A percentile compares a stretch with the other conserved stretches of the same genome.
phyloP scores from a whole-genome alignment of 139 green algal genomes.

The Tetraselmis striata region DNA sequence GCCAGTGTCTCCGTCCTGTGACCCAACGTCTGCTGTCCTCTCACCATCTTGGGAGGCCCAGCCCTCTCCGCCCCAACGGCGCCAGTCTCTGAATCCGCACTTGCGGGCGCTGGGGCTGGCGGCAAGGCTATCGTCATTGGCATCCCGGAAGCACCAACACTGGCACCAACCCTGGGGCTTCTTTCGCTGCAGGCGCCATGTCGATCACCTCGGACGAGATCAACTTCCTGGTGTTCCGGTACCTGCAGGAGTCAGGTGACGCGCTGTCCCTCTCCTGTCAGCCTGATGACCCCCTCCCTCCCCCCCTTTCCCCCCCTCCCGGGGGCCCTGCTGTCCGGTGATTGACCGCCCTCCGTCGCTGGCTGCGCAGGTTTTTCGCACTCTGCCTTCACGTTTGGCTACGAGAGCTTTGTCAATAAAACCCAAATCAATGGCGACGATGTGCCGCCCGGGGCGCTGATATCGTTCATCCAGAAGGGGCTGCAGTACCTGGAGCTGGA shows the following conservation, averaged over 20 bases:
- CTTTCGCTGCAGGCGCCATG: constrained; percentile 43
- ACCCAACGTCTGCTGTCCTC: no score
- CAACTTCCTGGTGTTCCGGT: constrained; percentile 93
- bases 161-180: no score
- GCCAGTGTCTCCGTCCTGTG: no score
- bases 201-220: constrained; percentile 77
- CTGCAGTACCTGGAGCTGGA: constrained; percentile 96
- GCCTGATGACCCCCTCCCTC: neutral
- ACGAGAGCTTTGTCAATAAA: constrained; percentile 68
- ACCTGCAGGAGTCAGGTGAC: constrained; percentile 86
- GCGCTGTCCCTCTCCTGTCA: neutral
- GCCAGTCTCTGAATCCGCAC: no score
- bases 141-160: no score
- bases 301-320: neutral
- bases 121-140: no score
- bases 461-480: constrained; percentile 93
- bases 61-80: no score
- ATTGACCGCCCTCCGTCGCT: no score
- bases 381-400: constrained; percentile 87
- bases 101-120: no score
- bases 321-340: neutral
- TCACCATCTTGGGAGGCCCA: no score
- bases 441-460: constrained; percentile 83
- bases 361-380: constrained; percentile 81
- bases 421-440: constrained; percentile 66